These are phyloP conservation scores for Metroxylon sagu DNA, from an alignment of 176 grass and related monocot genomes.

Conservation along the genomic window DNA sequence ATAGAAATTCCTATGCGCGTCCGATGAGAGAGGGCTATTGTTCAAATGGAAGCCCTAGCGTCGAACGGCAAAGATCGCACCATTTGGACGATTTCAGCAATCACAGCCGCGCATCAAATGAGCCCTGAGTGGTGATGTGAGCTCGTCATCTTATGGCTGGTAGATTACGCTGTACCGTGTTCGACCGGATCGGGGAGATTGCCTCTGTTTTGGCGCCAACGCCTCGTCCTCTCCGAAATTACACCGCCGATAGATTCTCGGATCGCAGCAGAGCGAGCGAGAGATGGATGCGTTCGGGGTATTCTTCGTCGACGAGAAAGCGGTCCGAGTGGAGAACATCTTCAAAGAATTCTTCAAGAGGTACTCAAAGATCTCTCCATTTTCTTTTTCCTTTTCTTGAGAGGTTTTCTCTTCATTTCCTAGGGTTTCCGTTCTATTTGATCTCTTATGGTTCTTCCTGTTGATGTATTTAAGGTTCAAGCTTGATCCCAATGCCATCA, in stretches of 20 bases:
- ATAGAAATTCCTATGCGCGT: too few species aligned
- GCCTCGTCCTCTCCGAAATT: conserved; percentile 1
- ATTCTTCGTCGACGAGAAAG: conserved; percentile 97
- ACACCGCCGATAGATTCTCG: not conserved
- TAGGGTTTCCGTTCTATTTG: conserved; percentile 1
- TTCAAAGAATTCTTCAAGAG: conserved; percentile 96
- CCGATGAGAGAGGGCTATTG: too few species aligned
- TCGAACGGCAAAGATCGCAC: too few species aligned
- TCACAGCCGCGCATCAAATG: too few species aligned
- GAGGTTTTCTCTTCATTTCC: not conserved
- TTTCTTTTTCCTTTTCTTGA: not conserved
- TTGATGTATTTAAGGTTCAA: conserved; percentile 41
- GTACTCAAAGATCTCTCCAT: conserved; percentile 12
- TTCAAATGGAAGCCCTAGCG: too few species aligned
- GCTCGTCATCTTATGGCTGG: too few species aligned
- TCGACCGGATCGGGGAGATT: too few species aligned
- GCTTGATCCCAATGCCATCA: conserved; percentile 38
- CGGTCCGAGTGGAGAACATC: conserved; percentile 83
- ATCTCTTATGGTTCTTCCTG: not conserved
- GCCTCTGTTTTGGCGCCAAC: conserved; percentile 2
- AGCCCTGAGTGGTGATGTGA: too few species aligned
- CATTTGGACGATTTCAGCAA: too few species aligned
- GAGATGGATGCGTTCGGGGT: conserved; percentile 74
- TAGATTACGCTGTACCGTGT: too few species aligned
- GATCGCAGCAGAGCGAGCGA: too few species aligned